Evolutionary conservation across 768 basidiomycete genomes (phyloP).

Genomic region (Phlegmacium glaucopus): DNA sequence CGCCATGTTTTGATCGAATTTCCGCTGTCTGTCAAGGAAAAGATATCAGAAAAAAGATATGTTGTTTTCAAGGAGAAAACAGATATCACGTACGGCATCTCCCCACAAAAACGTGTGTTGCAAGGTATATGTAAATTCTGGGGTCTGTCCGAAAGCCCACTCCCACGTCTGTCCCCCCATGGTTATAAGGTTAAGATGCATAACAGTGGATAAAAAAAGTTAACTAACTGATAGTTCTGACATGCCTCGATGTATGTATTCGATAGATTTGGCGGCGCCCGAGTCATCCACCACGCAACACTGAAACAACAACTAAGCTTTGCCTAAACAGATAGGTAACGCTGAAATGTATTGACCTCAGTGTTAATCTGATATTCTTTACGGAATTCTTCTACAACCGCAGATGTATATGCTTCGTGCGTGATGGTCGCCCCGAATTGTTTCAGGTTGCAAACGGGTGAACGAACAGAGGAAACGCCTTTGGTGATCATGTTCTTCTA

Average conservation of each 20-base stretch:
- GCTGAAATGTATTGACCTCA: conserved; percentile 19
- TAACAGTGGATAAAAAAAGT: background rate
- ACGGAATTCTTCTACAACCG: conserved; percentile 67
- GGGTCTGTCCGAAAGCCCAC: conserved; percentile 92
- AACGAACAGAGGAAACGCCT: conserved; percentile 88
- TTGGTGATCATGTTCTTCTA: conserved; percentile 81
- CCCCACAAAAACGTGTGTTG: conserved; percentile 49
- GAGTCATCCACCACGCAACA: conserved; percentile 42
- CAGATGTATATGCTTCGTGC: conserved; percentile 69
- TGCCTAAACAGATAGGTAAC: background rate
- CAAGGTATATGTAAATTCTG: conserved; percentile 78
- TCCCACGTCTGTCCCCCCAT: conserved; percentile 71
- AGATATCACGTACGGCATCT: conserved; percentile 34
- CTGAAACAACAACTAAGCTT: conserved; percentile 30
- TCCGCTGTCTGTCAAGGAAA: conserved; percentile 34
- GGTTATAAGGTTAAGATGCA: background rate
- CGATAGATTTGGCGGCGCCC: conserved; percentile 38
- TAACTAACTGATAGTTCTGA: conserved; percentile 62
- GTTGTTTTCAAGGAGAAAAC: background rate
- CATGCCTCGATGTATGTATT: conserved; percentile 68
- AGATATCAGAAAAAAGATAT: background rate
- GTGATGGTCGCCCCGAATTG: conserved; percentile 47
- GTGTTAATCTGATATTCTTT: conserved; percentile 45
- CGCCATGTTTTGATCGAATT: conserved; percentile 62
- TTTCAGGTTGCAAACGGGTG: conserved; percentile 83